Percentiles rank a stretch among this genome's conserved stretches.
These are phyloP conservation scores for Diaporthe vaccinii DNA, from an alignment of 2,329 filamentous ascomycete genomes.

Conservation along the genomic window DNA sequence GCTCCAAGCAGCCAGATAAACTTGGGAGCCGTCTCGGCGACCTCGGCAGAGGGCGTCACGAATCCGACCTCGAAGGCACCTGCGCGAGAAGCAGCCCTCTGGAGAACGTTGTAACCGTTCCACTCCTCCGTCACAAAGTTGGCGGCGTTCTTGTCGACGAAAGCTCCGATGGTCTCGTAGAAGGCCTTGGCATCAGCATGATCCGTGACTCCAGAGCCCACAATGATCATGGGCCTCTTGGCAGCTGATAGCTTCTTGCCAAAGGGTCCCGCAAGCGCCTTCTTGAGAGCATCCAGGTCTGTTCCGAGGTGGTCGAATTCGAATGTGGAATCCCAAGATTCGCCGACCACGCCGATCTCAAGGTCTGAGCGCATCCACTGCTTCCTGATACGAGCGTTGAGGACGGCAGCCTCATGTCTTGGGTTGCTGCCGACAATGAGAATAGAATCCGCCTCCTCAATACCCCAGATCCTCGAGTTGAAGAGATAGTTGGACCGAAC, in stretches of 20 bases:
- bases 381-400: constrained; percentile 97
- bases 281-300: constrained; percentile 85
- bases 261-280: constrained; percentile 86
- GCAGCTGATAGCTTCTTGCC: constrained; percentile 92
- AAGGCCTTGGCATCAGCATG: constrained; percentile 92
- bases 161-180: constrained; percentile 90
- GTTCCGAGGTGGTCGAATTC: constrained; percentile 92
- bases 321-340: constrained; percentile 93
- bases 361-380: constrained; percentile 97
- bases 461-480: constrained; percentile 94
- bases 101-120: constrained; percentile 98
- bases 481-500: constrained; percentile 95
- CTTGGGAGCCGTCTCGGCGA: constrained; percentile 90
- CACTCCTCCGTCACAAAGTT: constrained; percentile 92
- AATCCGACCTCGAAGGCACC: constrained; percentile 98
- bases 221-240: constrained; percentile 95
- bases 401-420: constrained; percentile 91
- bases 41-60: constrained; percentile 83
- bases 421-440: constrained; percentile 96
- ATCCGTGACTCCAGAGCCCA: constrained; percentile 92
- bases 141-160: constrained; percentile 91
- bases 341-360: constrained; percentile 90
- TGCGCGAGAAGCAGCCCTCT: constrained; percentile 90
- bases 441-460: constrained; percentile 93
- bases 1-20: constrained; percentile 97